These are phyloP conservation scores for Sordariomycetes sp. DNA, from an alignment of 2,329 filamentous ascomycete genomes.

Conservation along the genomic window DNA sequence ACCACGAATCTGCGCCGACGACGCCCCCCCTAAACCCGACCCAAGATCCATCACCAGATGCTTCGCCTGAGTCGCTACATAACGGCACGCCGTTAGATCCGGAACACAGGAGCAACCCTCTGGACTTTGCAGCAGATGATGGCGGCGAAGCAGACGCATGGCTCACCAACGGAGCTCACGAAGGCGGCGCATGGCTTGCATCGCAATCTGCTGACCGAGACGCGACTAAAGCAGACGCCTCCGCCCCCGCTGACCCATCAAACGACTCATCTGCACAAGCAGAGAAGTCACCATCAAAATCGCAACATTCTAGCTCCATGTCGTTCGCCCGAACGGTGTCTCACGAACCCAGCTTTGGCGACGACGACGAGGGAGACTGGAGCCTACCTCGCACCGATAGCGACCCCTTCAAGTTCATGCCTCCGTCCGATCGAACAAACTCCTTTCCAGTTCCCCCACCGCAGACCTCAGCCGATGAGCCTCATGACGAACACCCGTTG, in stretches of 20 bases:
- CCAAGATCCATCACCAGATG: conserved; percentile 2
- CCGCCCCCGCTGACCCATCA: neutral
- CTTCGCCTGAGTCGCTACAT: conserved; percentile 6
- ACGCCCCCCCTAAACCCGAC: conserved; percentile 5
- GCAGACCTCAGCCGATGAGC: conserved; percentile 14
- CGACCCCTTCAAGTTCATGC: conserved; percentile 53
- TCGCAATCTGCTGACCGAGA: conserved; percentile 4
- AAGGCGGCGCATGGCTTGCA: conserved; percentile 13
- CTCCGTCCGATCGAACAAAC: conserved; percentile 47
- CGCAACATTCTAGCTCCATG: conserved; percentile 50
- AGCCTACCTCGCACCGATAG: conserved; percentile 39
- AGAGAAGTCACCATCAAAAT: neutral
- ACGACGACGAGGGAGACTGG: conserved; percentile 53
- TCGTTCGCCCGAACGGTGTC: conserved; percentile 58
- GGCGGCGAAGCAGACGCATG: conserved; percentile 4
- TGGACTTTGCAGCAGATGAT: neutral
- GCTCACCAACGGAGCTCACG: conserved; percentile 6
- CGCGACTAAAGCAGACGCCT: neutral
- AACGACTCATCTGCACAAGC: neutral
- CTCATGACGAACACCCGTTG: conserved; percentile 26
- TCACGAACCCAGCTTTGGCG: conserved; percentile 50
- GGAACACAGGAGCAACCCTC: conserved; percentile 2
- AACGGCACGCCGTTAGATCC: conserved; percentile 5
- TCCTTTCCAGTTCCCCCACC: conserved; percentile 52
- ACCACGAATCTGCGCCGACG: conserved; percentile 12